phyloP scores from a whole-genome alignment of 805 yeast genomes.

The Blastobotrys americana region DNA sequence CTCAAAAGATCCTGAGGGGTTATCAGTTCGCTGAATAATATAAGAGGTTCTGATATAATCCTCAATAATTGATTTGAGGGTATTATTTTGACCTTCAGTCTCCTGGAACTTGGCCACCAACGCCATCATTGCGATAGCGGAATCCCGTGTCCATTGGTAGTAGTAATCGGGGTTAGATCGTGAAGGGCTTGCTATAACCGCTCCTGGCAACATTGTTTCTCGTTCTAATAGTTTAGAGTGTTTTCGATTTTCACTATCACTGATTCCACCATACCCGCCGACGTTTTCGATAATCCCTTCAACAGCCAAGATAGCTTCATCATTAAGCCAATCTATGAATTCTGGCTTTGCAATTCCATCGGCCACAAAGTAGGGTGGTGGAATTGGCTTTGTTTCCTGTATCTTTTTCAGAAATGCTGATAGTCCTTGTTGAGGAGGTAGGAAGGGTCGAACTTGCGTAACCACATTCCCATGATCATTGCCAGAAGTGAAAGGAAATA shows the following conservation, averaged over 20 bases:
- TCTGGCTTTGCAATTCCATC: conserved; percentile 28
- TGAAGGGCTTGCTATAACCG: conserved; percentile 82
- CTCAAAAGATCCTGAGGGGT: conserved; percentile 57
- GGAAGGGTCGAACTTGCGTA: neutral
- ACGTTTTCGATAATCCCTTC: conserved; percentile 45
- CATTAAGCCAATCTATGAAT: conserved; percentile 43
- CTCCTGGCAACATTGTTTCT: conserved; percentile 49
- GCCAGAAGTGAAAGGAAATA: neutral
- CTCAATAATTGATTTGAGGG: conserved; percentile 37
- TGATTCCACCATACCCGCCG: conserved; percentile 40
- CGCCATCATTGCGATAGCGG: conserved; percentile 61
- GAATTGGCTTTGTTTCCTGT: neutral
- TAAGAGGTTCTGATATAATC: conserved; percentile 55
- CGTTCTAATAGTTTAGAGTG: neutral
- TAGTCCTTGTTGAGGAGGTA: neutral
- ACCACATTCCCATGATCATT: neutral
- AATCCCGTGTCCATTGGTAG: conserved; percentile 87
- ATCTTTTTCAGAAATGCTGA: neutral
- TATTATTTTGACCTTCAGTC: conserved; percentile 20
- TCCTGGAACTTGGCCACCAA: conserved; percentile 52
- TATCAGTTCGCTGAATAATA: conserved; percentile 55
- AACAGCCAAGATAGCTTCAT: conserved; percentile 39
- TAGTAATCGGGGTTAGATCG: conserved; percentile 65
- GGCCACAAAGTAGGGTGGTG: neutral
- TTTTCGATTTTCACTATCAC: conserved; percentile 20